phyloP scores from a whole-genome alignment of 345 rosid species.

The Microthlaspi erraticum region DNA sequence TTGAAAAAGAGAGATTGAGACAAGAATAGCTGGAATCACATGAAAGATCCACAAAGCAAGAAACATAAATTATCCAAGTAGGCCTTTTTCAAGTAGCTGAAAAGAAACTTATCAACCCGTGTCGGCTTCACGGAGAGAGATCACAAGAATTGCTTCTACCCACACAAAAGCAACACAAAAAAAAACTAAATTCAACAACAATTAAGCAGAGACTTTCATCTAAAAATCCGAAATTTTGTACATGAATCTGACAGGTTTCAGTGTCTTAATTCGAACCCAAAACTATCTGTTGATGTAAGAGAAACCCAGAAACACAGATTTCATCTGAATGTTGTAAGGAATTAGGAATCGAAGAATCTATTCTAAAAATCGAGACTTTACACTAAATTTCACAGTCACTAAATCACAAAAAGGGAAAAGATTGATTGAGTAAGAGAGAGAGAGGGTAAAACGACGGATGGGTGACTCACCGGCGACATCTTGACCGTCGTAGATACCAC shows the following conservation, averaged over 20 bases:
- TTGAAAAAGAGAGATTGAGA: conserved; percentile 30
- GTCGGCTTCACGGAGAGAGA: conserved; percentile 58
- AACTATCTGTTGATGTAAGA: conserved; percentile 9
- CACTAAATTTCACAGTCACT: conserved; percentile 1
- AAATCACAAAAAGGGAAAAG: neutral
- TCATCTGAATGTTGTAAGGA: conserved; percentile 10
- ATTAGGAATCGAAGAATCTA: conserved; percentile 15
- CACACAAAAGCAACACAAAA: conserved; percentile 21
- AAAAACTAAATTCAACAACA: conserved; percentile 17
- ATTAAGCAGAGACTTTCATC: neutral
- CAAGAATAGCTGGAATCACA: conserved; percentile 59
- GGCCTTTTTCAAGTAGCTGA: conserved; percentile 43
- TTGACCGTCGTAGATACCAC: conserved; percentile 83
- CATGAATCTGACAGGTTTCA: conserved; percentile 28
- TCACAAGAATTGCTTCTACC: conserved; percentile 50
- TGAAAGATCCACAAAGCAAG: conserved; percentile 53
- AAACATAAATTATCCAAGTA: conserved; percentile 50
- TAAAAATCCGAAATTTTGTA: conserved; percentile 16
- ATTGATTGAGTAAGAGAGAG: neutral
- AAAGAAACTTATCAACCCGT: conserved; percentile 53
- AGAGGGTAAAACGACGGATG: conserved; percentile 13
- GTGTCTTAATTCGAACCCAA: neutral
- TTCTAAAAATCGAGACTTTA: neutral
- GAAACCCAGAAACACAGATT: neutral
- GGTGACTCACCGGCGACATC: conserved; percentile 90